Base-by-base conservation (phyloP, 345 rosid genomes). In the Hevea brasiliensis region DNA sequence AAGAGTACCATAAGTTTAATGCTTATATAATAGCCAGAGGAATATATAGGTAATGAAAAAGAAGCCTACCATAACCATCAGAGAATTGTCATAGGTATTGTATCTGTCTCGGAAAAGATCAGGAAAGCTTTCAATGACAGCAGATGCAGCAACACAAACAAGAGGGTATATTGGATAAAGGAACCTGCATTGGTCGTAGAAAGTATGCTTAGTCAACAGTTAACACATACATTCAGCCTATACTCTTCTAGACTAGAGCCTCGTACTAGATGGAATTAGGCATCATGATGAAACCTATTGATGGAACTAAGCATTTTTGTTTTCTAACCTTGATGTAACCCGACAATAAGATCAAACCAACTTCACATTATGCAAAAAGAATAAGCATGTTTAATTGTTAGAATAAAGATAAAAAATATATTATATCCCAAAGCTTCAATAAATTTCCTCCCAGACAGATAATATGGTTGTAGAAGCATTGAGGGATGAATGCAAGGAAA, bases 81-180 rank as follows among this genome's bases (percentile, higher is more conserved):
- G 42, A 80, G 85, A 84, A 58, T 82, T 80, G 56, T 88, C 88
- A 11, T 73, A 18, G 53, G 89, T 80, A 75, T 85, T 75, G 79
- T 87, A 87, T 73, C 80, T 85, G 72, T 90, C 89, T 42, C 81
- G 85, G 79, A 95, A 91, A 70, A 92, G 85, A 84, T 90, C 94
- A 65, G 98, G 99, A 72, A 95, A 91, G 87, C 91, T 92, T 80
- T 92, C 99, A 72, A 95, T 95, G 74, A 95, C 97, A 71, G 92
- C 93, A 67, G 98, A 85, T 20, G 99, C 98, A 80, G 98, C 94
- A 73, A 95, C 85, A 81, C 98, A 92, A 80, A 95, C 82, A 74
- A 95, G 94, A 24, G 96, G 99, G 83, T 92, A 92, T 74, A 95
- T 78, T 24, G 98, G 96, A 84, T 95, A 95, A 23, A 95, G 96